Evolutionary conservation across 345 rosid species (phyloP), one percentile per base, ranked within the genome.

Genomic region (Pseudoturritis turrita): DNA sequence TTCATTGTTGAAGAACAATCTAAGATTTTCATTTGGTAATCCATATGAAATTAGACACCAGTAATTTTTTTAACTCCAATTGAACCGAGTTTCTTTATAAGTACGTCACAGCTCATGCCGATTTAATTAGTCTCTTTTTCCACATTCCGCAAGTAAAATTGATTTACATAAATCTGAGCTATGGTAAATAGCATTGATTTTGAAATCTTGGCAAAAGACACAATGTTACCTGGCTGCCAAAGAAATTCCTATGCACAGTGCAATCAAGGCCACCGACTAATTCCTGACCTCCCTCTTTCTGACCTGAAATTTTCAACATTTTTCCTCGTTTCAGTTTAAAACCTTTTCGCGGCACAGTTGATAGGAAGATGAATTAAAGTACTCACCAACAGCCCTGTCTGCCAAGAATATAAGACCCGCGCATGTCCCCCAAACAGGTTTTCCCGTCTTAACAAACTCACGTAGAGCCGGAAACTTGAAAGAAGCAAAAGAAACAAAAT

Each of bases 321-420:
- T 26, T 37, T 9, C 7, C 39, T 45, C 25, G 23, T 12, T 36
- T 54, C 8, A 60, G 28, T 58, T 43, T 52, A 36, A 33, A 45
- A 36, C 17, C 26, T 51, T 18, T 55, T 3, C 0, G 2, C 15
- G 6, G 46, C 58, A 53, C 26, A 45, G 36, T 25, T 50, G 19
- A 56, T 18, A 6, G 2, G 14, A 45, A 55, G 19, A 44, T 23
- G 10, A 49, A 19, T 28, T 10, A 28, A 44, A 59, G 76, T 70
- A 78, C 88, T 72, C 67, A 94, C 98, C 97, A 80, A 74, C 73
- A 0, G 93, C 96, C 68, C 85, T 86, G 77, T 91, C 77, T 14
- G 97, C 96, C 86, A 91, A 81, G 86, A 94, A 94, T 69, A 91
- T 94, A 60, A 95, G 98, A 75, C 98, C 98, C 0, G 99, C 99